Conservation (phyloP, 176 grass and related monocot genomes). For the Phoenix dactylifera region DNA sequence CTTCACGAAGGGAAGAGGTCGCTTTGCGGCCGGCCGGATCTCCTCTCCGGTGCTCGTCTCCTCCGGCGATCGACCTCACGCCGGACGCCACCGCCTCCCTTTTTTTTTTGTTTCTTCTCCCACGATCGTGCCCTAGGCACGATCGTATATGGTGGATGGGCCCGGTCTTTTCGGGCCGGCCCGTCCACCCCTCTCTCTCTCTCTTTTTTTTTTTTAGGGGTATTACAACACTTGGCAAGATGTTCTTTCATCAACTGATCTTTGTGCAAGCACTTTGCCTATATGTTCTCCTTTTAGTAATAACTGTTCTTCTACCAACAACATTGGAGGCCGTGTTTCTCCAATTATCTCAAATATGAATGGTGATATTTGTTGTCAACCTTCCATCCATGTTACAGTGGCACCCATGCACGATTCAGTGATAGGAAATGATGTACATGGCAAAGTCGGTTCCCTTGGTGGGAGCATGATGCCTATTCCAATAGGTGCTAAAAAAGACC, state of each 20-base stretch:
- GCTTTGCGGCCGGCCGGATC: too few species aligned
- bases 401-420: neutral
- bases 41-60: too few species aligned
- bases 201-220: too few species aligned
- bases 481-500: neutral
- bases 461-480: neutral
- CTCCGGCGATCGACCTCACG: too few species aligned
- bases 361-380: neutral
- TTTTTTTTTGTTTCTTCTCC: too few species aligned
- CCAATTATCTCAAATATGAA: neutral
- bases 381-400: neutral
- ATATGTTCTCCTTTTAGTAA: neutral
- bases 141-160: too few species aligned
- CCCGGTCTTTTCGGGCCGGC: too few species aligned
- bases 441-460: neutral
- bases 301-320: neutral
- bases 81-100: too few species aligned
- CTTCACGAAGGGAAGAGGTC: too few species aligned
- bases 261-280: neutral
- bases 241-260: slow-evolving; percentile 29
- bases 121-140: too few species aligned
- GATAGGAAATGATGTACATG: slow-evolving; percentile 7
- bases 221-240: too few species aligned
- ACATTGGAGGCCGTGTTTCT: slow-evolving; percentile 7
- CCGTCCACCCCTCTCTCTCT: too few species aligned